Evolutionary conservation across 2,329 filamentous ascomycete genomes (phyloP).

Genomic region (Acarospora socialis): DNA sequence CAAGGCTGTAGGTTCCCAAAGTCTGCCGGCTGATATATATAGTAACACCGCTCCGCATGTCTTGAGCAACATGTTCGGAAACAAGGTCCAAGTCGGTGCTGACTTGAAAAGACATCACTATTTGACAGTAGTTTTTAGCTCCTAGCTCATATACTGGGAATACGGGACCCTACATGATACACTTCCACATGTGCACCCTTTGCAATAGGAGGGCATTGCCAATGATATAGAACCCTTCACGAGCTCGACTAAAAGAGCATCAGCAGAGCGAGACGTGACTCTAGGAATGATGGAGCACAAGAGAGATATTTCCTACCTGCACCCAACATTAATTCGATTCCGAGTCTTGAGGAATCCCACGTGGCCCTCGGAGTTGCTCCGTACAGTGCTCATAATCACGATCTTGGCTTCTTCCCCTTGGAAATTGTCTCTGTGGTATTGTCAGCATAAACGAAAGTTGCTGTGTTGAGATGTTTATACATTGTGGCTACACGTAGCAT

Average conservation of each 20-base stretch:
- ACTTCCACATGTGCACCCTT: constrained; percentile 19
- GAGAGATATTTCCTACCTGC: too few relatives aligned
- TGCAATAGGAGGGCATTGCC: constrained; percentile 18
- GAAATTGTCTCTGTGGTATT: constrained; percentile 18
- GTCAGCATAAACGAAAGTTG: background rate
- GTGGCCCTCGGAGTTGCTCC: constrained; percentile 17
- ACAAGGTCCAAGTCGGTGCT: constrained; percentile 14
- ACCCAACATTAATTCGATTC: constrained; percentile 24
- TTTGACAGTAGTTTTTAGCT: too few relatives aligned
- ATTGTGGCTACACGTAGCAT: constrained; percentile 19
- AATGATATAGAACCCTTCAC: constrained; percentile 23
- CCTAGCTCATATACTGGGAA: background rate
- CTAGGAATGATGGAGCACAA: background rate
- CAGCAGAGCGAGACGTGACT: background rate
- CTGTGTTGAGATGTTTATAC: constrained; percentile 1
- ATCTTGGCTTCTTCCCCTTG: constrained; percentile 25
- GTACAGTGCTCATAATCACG: constrained; percentile 20
- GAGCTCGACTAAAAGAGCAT: constrained; percentile 15
- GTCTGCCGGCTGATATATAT: constrained; percentile 14
- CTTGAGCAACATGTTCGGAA: constrained; percentile 17
- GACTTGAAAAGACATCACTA: constrained; percentile 12
- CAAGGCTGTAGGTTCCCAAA: constrained; percentile 16
- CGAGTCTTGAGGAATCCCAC: constrained; percentile 21
- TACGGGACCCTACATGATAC: constrained; percentile 13
- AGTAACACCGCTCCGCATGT: constrained; percentile 12